Base-by-base conservation (phyloP, 1,284 basidiomycete genomes). In the Cutaneotrichosporon curvatum region DNA sequence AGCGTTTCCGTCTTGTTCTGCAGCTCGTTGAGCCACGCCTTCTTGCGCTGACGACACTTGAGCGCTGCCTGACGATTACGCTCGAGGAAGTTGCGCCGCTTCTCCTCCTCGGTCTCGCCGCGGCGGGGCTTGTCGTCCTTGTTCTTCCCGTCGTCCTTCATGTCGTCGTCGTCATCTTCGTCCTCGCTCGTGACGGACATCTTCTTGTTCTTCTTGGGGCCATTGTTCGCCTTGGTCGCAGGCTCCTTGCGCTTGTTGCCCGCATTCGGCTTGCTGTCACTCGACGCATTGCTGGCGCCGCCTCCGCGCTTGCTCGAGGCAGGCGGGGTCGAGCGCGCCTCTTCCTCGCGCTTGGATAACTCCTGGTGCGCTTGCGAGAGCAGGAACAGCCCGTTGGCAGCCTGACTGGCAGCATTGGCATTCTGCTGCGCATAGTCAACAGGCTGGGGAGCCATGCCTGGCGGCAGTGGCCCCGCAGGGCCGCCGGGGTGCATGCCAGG, bases 1-100 rank as follows among this genome's bases (percentile, higher is more conserved):
- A 97, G 78, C 57, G 79, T 87, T 68, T 97, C 92, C 66, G 92
- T 88, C 65, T 94, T 94, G 44, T 84, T 82, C 71, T 98, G 94
- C 16, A 98, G 76, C 57, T 89, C 85, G 20, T 83, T 79, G 21
- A 97, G 79, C 94, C 95, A 98, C 6, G 90, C 90, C 73, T 98
- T 98, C 73, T 98, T 98, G 47, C 94, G 83, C 69, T 98, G 94
- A 33, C 94, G 87, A 72, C 95, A 98, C 74, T 98, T 98, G 63
- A 97, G 81, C 4, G 94, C 94, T 49, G 94, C 90, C 78, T 95
- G 91, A 62, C 91, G 77, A 67, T 95, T 96, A 52, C 91, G 78
- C 70, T 95, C 91, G 48, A 96, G 73, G 71, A 95, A 95, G 72
- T 94, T 96, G 70, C 81, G 82, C 36, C 91, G 78, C 73, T 95